A percentile compares a stretch with the other conserved stretches of the same genome.
Conservation (phyloP, 2,329 filamentous ascomycete genomes). For the Plectosphaerella sp. region DNA sequence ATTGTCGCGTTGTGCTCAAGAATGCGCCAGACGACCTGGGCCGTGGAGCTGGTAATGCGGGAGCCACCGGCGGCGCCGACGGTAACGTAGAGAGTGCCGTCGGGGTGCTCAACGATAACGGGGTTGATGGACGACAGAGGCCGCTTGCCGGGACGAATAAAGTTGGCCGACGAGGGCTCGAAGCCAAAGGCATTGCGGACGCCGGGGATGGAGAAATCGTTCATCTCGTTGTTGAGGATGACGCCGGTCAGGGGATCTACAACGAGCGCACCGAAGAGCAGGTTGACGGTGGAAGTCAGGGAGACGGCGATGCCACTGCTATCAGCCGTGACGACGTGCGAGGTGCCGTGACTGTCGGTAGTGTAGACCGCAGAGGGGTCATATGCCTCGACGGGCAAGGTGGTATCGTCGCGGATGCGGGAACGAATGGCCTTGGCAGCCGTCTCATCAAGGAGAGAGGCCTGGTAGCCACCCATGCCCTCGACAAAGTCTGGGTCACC, state of each 20-base stretch:
- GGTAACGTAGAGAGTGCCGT: conserved; percentile 61
- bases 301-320: conserved; percentile 69
- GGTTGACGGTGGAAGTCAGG: conserved; percentile 82
- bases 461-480: conserved; percentile 59
- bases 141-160: conserved; percentile 73
- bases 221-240: conserved; percentile 68
- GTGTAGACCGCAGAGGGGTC: conserved; percentile 63
- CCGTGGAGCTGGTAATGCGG: conserved; percentile 75
- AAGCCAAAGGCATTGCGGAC: conserved; percentile 80
- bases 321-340: conserved; percentile 70
- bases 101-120: conserved; percentile 62
- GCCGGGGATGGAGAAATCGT: conserved; percentile 83
- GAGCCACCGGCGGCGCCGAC: conserved; percentile 77
- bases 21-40: conserved; percentile 69
- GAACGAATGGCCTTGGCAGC: conserved; percentile 56
- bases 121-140: conserved; percentile 81
- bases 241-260: conserved; percentile 80
- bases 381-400: conserved; percentile 71
- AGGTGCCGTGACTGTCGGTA: conserved; percentile 66
- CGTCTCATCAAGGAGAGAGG: conserved; percentile 58
- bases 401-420: conserved; percentile 68
- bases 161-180: conserved; percentile 75
- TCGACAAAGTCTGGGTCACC: conserved; percentile 76
- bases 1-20: conserved; percentile 60
- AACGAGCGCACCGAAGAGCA: conserved; percentile 75